These are phyloP conservation scores for Suillus ampliporus DNA, from an alignment of 768 basidiomycete species.

Conservation along the genomic window DNA sequence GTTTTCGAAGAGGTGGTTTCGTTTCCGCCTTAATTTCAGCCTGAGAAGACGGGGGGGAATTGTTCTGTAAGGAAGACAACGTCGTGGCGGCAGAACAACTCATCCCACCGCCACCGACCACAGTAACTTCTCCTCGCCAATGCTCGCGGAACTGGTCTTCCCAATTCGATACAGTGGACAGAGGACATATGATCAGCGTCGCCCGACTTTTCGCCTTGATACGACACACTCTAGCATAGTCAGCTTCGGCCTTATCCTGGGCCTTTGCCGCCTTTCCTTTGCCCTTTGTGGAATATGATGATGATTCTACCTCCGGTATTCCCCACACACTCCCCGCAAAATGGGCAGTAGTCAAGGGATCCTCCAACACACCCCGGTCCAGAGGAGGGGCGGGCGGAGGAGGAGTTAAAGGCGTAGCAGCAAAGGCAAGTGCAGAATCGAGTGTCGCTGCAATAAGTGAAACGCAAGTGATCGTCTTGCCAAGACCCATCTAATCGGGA, in stretches of 20 bases:
- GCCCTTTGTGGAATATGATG: constrained; percentile 50
- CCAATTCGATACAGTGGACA: constrained; percentile 98
- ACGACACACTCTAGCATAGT: constrained; percentile 69
- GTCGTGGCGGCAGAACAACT: constrained; percentile 32
- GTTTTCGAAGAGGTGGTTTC: constrained; percentile 41
- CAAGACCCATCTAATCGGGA: constrained; percentile 86
- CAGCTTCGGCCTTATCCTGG: constrained; percentile 75
- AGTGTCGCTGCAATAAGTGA: constrained; percentile 92
- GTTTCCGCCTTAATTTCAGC: constrained; percentile 30
- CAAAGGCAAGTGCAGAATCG: constrained; percentile 68
- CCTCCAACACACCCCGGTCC: constrained; percentile 36
- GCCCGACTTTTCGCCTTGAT: constrained; percentile 87
- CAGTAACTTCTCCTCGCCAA: constrained; percentile 87
- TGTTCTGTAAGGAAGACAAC: constrained; percentile 40
- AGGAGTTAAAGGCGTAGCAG: constrained; percentile 57
- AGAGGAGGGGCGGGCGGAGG: constrained; percentile 48
- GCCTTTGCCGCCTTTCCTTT: constrained; percentile 70
- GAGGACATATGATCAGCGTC: constrained; percentile 94
- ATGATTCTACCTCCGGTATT: constrained; percentile 63
- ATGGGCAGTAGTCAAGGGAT: constrained; percentile 53
- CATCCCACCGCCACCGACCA: constrained; percentile 77
- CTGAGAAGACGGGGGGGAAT: constrained; percentile 39
- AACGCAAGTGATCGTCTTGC: constrained; percentile 96
- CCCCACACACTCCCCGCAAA: constrained; percentile 85
- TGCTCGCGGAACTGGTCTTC: constrained; percentile 98